Evolutionary conservation across 23 red algal species (phyloP).

Genomic region (Gracilariopsis chorda): DNA sequence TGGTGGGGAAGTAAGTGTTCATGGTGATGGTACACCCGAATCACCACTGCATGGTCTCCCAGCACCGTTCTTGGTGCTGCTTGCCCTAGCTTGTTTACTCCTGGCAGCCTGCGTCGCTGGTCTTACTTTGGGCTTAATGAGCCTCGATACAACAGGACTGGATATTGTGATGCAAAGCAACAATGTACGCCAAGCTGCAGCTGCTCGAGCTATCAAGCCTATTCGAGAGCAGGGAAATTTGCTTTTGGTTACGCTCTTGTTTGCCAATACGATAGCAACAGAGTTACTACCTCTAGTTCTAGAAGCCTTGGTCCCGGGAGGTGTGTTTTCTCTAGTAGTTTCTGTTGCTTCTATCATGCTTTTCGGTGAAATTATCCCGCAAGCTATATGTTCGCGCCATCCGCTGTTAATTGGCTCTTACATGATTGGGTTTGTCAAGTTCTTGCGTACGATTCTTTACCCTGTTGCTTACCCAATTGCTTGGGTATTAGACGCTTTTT

Average conservation of each 20-base stretch:
- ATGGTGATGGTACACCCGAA: background rate
- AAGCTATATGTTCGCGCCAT: conserved; percentile 89
- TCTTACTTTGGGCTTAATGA: conserved; percentile 92
- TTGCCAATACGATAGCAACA: conserved; percentile 83
- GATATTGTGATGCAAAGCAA: conserved; percentile 75
- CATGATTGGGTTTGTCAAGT: conserved; percentile 83
- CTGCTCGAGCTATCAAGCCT: conserved; percentile 74
- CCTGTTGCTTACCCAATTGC: conserved; percentile 86
- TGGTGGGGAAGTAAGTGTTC: background rate
- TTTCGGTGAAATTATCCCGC: conserved; percentile 95
- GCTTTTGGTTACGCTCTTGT: conserved; percentile 89
- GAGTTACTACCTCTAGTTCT: conserved; percentile 83
- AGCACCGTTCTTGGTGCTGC: conserved; percentile 31
- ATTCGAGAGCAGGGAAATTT: conserved; percentile 96
- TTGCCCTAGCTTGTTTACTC: conserved; percentile 71
- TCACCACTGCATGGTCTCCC: conserved; percentile 58
- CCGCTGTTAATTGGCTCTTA: conserved; percentile 74
- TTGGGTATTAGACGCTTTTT: conserved; percentile 61
- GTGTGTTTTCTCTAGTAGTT: conserved; percentile 50
- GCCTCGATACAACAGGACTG: conserved; percentile 79
- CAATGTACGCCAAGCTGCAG: conserved; percentile 52
- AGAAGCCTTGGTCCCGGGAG: conserved; percentile 73
- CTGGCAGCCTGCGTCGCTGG: conserved; percentile 85
- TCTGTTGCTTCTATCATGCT: conserved; percentile 79
- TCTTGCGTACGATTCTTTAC: conserved; percentile 76